Conservation (phyloP, 352 stramenopile species). For the Phytopythium sindhum region DNA sequence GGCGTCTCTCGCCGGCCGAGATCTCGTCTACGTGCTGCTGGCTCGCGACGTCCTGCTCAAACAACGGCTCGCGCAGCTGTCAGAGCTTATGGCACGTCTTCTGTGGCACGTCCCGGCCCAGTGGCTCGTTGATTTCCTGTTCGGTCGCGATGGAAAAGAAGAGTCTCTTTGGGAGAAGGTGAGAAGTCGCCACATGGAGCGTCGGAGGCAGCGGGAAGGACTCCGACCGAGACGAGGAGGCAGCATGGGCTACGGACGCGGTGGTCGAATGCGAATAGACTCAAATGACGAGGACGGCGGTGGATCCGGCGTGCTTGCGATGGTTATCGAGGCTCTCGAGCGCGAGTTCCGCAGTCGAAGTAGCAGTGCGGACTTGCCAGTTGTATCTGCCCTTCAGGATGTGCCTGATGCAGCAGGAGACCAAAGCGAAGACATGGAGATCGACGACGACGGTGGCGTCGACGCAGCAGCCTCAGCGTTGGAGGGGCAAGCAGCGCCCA, state of each 20-base stretch:
- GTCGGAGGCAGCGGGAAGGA: not conserved
- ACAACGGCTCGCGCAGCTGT: conserved; percentile 18
- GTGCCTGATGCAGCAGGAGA: not conserved
- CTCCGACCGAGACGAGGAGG: not conserved
- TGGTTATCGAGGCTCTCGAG: not conserved
- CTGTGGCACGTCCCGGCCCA: not conserved
- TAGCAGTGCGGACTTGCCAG: not conserved
- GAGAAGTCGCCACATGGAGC: not conserved
- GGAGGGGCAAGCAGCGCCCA: not conserved
- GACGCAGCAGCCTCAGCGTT: not conserved
- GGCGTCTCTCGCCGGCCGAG: conserved; percentile 41
- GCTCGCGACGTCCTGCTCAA: conserved; percentile 39
- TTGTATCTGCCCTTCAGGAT: not conserved
- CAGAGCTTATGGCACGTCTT: conserved; percentile 4
- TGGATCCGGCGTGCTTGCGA: conserved; percentile 2
- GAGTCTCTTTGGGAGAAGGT: not conserved
- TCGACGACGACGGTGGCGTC: not conserved
- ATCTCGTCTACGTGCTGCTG: conserved; percentile 65
- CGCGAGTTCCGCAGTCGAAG: not conserved
- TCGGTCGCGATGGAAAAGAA: not conserved
- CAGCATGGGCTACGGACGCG: not conserved
- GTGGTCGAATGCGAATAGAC: not conserved
- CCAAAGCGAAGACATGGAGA: not conserved
- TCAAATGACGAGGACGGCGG: not conserved
- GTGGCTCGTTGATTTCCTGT: conserved; percentile 30